Evolutionary conservation across 148 eudicot species (phyloP), one percentile per base, ranked within the genome.

Genomic region (Dianthus caryophyllus): DNA sequence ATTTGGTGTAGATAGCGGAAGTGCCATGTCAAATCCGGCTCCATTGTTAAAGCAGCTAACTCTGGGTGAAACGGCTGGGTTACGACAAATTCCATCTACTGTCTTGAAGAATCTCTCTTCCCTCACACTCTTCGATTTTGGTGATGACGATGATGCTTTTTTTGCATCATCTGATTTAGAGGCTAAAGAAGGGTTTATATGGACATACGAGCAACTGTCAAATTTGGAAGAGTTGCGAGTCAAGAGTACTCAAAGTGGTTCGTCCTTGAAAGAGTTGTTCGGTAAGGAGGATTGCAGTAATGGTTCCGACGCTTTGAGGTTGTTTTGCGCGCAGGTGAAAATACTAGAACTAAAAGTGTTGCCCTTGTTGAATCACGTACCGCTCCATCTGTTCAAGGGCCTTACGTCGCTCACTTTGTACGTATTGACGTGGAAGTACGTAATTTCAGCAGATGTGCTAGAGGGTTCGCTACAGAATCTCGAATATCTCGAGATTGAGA

Each of bases 201-300:
- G 60, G 33, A 13, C n/a, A 12, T 55, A 25, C 25, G 25, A 31
- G 10, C 12, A 55, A 15, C 36, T 24, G 17, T 33, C 15, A 0
- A 55, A 55, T 1, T 55, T 55, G 33, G 33, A 24, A 25, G 33
- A 3, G 60, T 12, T 55, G 26, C 25, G 25, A n/a, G 36, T 55
- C 13, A 6, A 26, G 12, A 33, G 38, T 33, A 33, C 38, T 33
- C 38, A 7, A 7, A 1, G 12, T 24, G 11, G 36, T 16, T 2
- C 1, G 33, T 55, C 17, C 9, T 27, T 55, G 60, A 55, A 55
- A 55, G 60, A 26, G 60, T 55, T 25, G 60, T 55, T 55, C 5
- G 33, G 25, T 14, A 29, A 25, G 15, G 30, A 55, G 12, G 5
- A 26, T n/a, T n/a, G n/a, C 12, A 33, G 38, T 33, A 33, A 33